Evolutionary conservation across 140 eudicot species (phyloP), one percentile per base, ranked within the genome.

Genomic region (Flaveria floridana): DNA sequence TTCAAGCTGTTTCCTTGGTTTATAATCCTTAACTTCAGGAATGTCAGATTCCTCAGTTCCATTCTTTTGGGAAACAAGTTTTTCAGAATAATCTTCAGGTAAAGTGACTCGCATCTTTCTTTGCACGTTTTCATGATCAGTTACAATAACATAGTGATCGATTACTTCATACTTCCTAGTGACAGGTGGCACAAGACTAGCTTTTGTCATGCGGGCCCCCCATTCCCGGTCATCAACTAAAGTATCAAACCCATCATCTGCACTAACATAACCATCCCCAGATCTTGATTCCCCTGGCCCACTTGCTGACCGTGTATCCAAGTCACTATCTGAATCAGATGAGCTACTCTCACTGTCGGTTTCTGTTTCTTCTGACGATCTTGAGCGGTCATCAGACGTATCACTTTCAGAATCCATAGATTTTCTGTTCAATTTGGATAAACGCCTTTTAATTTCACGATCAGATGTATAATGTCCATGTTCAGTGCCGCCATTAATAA

Each of bases 171-270:
- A 93, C 77, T 90, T 93, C 59, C 99, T 83, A 1, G 99, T 93
- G 25, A 93, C 99, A 13, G 99, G 99, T 55, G 99, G 99, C 51
- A 93, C 99, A 34, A 93, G 97, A 76, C 99, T 90, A 7, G 90
- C 96, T 79, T 93, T 83, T 4, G 99, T 93, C 99, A 93, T 93
- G 47, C 99, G 99, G 56, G 99, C 99, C 68, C 99, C 99, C 99
- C 99, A 93, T 82, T 93, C 99, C 30, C 99, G 99, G 15, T 92
- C 92, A 50, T 92, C 99, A 6, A 83, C 80, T 21, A 69, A 77
- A 1, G 88, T 66, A 78, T 89, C 98, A 28, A 85, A 82, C 41
- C 88, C 89, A 68, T 90, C 91, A 76, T 89, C 96, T 47, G 78
- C 68, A 16, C 78, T 84, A 18, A 76, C 46, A 71, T 83, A 80